A percentile compares a stretch with the other conserved stretches of the same genome.
Evolutionary conservation across 164 flowering plant genomes (phyloP).

Genomic region (Magnolia kwangsiensis): DNA sequence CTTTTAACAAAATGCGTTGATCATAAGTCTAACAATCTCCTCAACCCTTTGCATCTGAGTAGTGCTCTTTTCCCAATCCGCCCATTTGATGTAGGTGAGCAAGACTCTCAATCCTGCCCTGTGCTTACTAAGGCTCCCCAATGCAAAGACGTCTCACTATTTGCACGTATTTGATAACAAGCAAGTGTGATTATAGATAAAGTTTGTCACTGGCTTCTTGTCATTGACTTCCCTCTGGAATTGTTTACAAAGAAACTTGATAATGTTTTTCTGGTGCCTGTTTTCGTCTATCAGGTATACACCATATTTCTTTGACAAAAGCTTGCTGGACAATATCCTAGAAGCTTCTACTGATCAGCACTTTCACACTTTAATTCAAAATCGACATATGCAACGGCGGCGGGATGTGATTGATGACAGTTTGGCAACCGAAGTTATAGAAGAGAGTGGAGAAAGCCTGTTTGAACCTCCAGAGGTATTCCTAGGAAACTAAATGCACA

Average conservation of each 20-base stretch:
- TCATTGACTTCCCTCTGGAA: background rate
- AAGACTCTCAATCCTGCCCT: too few relatives aligned
- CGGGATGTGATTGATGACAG: constrained; percentile 75
- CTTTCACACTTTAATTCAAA: constrained; percentile 75
- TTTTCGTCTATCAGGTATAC: constrained; percentile 63
- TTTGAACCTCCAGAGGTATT: constrained; percentile 93
- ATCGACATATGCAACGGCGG: constrained; percentile 68
- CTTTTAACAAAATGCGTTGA: too few relatives aligned
- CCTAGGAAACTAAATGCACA: background rate
- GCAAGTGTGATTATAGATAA: too few relatives aligned
- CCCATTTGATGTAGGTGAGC: too few relatives aligned
- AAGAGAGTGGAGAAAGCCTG: constrained; percentile 64
- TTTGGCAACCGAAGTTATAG: constrained; percentile 61
- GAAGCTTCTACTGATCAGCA: constrained; percentile 95
- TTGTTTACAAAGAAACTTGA: background rate
- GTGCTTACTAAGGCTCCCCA: too few relatives aligned
- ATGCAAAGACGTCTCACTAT: too few relatives aligned
- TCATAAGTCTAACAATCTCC: too few relatives aligned
- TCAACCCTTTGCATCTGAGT: too few relatives aligned
- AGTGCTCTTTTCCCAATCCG: too few relatives aligned
- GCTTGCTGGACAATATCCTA: constrained; percentile 80
- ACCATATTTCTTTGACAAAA: constrained; percentile 93
- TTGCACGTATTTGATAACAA: too few relatives aligned
- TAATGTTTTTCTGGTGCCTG: background rate
- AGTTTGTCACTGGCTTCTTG: background rate